Base-by-base conservation (phyloP, 1,284 basidiomycete species). In the Cutaneotrichosporon mucoides region DNA sequence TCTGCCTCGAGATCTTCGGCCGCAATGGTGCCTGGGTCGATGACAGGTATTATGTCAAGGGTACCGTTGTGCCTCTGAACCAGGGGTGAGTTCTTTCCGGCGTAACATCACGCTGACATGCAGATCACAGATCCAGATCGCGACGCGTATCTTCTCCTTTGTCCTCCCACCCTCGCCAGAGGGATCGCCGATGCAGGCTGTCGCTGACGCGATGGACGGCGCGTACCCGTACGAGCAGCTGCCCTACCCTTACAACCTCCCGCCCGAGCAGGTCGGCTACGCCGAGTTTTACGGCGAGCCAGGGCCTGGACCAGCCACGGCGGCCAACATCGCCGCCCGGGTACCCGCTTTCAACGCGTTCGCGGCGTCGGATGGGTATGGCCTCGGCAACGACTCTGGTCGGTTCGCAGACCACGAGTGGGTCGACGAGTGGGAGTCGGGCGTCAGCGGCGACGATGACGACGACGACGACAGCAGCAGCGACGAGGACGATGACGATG, bases 1-100 rank as follows among this genome's bases (percentile, higher is more conserved):
- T 94, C 79, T 87, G 92, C 36, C 84, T 99, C 50, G 86, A 88
- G 64, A 94, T 99, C 42, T 83, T 91, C 38, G 96, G 96, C 10
- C 83, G 95, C 59, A 99, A 99, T 71, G 96, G 96, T 10, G 93
- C 93, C 8, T 98, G 94, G 87, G 92, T 99, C 2, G 95, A 99
- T 68, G 93, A 94, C 50, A 86, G 92, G 11, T 99, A 93, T 89
- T 89, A 88, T 60, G 88, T 88, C 15, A 88, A 89, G 72, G 91
- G 92, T 13, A 88, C 89, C 61, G 85, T 88, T 61, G 89, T 93
- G 33, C 84, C 88, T 37, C 81, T 97, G 40, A 82, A 85, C 50
- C 88, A 91, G 76, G 84, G 90, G 92, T 92, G 61, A 58, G 85
- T 80, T 10, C 16, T 8, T 8, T 3, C 1, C 41, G 24, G 16